Conservation (phyloP, 495 filamentous ascomycete genomes). For the Filosporella fistucella region DNA sequence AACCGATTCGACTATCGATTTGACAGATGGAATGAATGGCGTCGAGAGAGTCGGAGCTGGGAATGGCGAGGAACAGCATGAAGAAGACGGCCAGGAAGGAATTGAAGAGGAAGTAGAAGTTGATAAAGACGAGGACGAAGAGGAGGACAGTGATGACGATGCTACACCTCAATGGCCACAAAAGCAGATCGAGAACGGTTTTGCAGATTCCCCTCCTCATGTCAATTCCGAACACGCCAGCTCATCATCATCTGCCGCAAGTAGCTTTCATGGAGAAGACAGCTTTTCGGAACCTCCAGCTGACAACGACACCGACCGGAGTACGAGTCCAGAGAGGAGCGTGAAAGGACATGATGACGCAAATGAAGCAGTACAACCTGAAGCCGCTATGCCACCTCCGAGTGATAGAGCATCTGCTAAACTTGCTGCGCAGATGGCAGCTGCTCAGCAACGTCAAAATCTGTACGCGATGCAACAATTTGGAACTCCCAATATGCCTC, state of each 20-base stretch:
- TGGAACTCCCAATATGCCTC: slow-evolving; percentile 17
- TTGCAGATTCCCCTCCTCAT: not conserved
- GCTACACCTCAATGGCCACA: not conserved
- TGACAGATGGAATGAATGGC: too few relatives aligned
- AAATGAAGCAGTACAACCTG: not conserved
- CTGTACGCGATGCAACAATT: slow-evolving; percentile 16
- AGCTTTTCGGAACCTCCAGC: slow-evolving; percentile 26
- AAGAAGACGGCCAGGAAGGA: slow-evolving; percentile 1
- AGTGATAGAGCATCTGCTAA: slow-evolving; percentile 16
- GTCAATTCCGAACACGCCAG: slow-evolving; percentile 2
- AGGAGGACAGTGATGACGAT: slow-evolving; percentile 6
- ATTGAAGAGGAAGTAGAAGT: slow-evolving; percentile 2
- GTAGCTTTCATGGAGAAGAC: slow-evolving; percentile 28
- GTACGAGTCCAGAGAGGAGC: slow-evolving; percentile 38
- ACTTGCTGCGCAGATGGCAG: slow-evolving; percentile 24
- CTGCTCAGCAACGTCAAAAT: slow-evolving; percentile 23
- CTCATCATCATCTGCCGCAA: slow-evolving; percentile 31
- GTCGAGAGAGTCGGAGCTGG: too few relatives aligned
- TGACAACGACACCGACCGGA: slow-evolving; percentile 39
- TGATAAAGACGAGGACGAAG: slow-evolving; percentile 2
- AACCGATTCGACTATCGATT: not conserved
- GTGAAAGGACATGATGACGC: slow-evolving; percentile 22
- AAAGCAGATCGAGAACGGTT: not conserved
- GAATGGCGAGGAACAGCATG: slow-evolving; percentile 2
- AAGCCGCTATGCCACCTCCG: not conserved